phyloP scores from a whole-genome alignment of 2,329 filamentous ascomycete species.

The Sporothrix pallida region DNA sequence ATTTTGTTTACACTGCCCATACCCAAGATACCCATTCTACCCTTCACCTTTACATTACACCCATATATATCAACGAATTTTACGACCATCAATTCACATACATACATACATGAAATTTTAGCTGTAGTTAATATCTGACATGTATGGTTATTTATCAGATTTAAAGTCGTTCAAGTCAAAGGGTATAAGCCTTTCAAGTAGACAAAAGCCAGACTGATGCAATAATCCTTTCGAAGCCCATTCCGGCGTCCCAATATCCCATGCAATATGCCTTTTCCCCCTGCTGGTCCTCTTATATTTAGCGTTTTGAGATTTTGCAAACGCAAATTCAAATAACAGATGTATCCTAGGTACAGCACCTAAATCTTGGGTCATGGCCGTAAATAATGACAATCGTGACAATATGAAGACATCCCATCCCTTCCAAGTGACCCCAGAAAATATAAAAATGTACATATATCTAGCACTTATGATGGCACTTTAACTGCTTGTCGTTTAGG shows the following conservation, averaged over 20 bases:
- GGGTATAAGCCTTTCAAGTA: not conserved
- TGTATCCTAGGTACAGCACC: not conserved
- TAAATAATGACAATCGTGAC: not conserved
- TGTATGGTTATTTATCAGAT: not conserved
- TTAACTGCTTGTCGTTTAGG: not conserved
- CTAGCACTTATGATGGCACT: not conserved
- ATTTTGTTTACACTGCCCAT: not conserved
- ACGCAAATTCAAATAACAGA: not conserved
- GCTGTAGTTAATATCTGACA: not conserved
- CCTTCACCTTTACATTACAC: not conserved
- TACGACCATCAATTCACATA: not conserved
- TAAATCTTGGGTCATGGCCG: not conserved
- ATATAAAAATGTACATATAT: not conserved
- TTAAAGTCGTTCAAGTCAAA: not conserved
- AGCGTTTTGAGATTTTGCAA: not conserved
- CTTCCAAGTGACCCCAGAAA: not conserved
- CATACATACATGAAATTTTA: not conserved
- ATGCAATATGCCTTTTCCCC: not conserved
- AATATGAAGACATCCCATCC: not conserved
- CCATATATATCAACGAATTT: too few species aligned
- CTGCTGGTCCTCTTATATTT: not conserved
- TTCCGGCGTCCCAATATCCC: too few species aligned
- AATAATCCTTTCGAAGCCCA: not conserved
- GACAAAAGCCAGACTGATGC: not conserved
- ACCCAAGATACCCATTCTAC: slow-evolving; percentile 5